Conservation (phyloP, 176 grass and related monocot genomes). For the Aegilops umbellulata region DNA sequence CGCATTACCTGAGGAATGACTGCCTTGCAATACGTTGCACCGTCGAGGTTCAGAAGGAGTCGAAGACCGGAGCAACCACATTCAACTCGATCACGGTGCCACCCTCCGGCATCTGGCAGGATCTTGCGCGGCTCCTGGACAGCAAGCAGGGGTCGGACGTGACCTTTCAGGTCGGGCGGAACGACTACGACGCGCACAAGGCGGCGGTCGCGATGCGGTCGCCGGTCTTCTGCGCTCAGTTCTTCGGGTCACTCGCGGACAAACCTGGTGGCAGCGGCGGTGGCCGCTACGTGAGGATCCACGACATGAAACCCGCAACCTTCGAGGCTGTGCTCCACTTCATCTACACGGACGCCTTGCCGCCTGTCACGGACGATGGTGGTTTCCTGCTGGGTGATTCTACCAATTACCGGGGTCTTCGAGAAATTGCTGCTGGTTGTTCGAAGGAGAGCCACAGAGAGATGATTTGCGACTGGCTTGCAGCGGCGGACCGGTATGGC, state of each 20-base stretch:
- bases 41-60: neutral
- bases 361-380: neutral
- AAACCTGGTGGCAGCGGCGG: neutral
- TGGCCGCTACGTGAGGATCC: neutral
- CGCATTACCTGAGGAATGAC: neutral
- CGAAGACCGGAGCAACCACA: neutral
- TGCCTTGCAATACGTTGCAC: neutral
- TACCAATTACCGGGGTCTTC: neutral
- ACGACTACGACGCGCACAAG: neutral
- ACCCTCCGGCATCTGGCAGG: neutral
- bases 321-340: neutral
- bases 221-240: neutral
- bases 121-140: neutral
- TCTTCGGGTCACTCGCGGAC: neutral
- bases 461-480: neutral
- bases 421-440: no score
- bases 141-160: neutral
- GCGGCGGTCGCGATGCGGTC: neutral
- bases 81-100: neutral
- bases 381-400: neutral
- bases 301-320: neutral
- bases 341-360: neutral
- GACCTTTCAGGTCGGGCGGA: neutral
- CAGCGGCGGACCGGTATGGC: neutral
- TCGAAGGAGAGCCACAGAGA: neutral